Evolutionary conservation across 768 basidiomycete species (phyloP).

Genomic region (Rhizopogon vesiculosus): DNA sequence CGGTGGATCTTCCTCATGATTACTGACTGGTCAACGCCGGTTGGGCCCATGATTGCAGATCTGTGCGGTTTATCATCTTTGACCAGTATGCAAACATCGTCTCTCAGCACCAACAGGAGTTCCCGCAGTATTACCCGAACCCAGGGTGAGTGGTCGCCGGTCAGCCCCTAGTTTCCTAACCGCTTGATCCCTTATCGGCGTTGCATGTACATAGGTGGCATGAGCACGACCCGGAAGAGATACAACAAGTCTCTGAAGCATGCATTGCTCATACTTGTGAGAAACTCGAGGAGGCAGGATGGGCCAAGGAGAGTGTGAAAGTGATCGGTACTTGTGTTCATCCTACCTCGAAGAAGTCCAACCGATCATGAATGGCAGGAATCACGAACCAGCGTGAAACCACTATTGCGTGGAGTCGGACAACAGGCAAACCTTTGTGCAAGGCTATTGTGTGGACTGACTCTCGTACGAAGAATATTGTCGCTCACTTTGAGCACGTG

Average conservation of each 20-base stretch:
- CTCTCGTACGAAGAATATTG: constrained; percentile 81
- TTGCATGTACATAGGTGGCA: constrained; percentile 65
- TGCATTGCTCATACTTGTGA: constrained; percentile 74
- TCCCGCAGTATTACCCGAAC: constrained; percentile 88
- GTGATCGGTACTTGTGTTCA: constrained; percentile 68
- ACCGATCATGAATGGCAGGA: constrained; percentile 36
- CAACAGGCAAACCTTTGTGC: constrained; percentile 85
- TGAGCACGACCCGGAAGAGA: constrained; percentile 86
- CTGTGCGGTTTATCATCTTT: constrained; percentile 89
- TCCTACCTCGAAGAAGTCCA: neutral
- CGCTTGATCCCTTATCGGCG: neutral
- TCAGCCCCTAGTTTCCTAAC: neutral
- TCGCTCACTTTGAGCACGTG: constrained; percentile 74
- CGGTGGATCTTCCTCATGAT: neutral
- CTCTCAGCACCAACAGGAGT: constrained; percentile 87
- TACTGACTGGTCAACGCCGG: neutral
- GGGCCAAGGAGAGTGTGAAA: constrained; percentile 78
- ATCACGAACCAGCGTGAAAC: constrained; percentile 99
- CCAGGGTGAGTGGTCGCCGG: constrained; percentile 57
- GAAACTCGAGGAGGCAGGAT: constrained; percentile 70
- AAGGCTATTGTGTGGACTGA: constrained; percentile 96
- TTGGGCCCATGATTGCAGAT: constrained; percentile 39
- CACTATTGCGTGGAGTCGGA: constrained; percentile 87
- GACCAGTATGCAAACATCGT: constrained; percentile 84
- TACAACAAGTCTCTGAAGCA: constrained; percentile 65